Evolutionary conservation across 345 rosid genomes (phyloP).

Genomic region (Raphanus raphanistrum): DNA sequence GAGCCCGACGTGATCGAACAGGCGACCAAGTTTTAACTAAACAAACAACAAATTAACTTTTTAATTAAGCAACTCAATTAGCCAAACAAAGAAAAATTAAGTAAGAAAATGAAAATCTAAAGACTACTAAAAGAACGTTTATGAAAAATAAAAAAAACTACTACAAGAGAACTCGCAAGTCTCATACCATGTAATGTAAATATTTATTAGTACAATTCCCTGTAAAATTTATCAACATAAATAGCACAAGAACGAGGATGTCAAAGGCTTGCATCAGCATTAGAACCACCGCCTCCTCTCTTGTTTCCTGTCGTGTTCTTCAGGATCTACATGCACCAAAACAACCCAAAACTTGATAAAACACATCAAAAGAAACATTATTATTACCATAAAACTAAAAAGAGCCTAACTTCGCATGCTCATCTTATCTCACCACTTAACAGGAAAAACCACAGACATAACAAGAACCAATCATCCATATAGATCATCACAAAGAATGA

Average conservation of each 20-base stretch:
- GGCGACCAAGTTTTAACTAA: too few species aligned
- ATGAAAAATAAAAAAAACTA: background rate
- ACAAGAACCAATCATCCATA: background rate
- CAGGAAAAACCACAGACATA: background rate
- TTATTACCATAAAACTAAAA: background rate
- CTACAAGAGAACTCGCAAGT: background rate
- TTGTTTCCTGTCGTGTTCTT: conserved; percentile 31
- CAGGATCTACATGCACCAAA: conserved; percentile 23
- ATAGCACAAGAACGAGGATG: background rate
- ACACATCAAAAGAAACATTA: background rate
- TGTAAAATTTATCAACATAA: conserved; percentile 18
- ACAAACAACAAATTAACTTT: background rate
- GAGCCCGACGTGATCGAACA: too few species aligned
- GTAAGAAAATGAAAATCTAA: background rate
- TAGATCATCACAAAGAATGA: background rate
- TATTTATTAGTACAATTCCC: background rate
- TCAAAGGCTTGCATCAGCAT: conserved; percentile 4
- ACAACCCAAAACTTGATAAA: background rate
- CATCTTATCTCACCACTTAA: too few species aligned
- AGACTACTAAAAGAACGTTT: background rate
- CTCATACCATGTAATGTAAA: background rate
- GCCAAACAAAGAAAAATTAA: background rate
- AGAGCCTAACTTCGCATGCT: too few species aligned
- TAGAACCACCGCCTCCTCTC: conserved; percentile 22
- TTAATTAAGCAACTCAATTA: background rate